Base-by-base conservation (phyloP, 2,329 filamentous ascomycete species). In the Zymoseptoria ardabiliae region DNA sequence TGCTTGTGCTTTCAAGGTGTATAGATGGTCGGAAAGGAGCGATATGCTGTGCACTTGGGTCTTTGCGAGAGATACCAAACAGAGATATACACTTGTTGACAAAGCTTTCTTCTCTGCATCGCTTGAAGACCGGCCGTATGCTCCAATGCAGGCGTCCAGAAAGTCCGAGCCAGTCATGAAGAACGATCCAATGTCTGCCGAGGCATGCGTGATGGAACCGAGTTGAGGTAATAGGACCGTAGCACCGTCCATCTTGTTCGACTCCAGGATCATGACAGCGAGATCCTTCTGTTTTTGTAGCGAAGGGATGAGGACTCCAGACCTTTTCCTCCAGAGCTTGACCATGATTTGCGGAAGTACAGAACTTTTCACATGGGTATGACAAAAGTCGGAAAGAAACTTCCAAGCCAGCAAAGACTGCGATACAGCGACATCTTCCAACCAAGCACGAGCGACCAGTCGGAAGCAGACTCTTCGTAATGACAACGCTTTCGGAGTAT, bases 131-230 rank as follows among this genome's bases (percentile, higher is more conserved):
- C 86, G 81, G 54, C 78, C 80, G 73, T 87, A 92, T 62, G 85
- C 85, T 54, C 77, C 77, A 45, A 84, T 78, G 11, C 96, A 79
- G 0, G 88, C 85, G 71, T 97, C 93, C 20, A 96, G 74, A 66
- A 94, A 93, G 74, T 97, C 93, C 55, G 89, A 91, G 0, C 93
- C 93, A 0, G 88, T 88, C 66, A 96, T 82, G 67, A 96, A 86
- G 65, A 89, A 79, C 6, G 77, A 73, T 28, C 80, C 82, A 51
- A 76, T 76, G 22, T 79, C 77, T 0, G 84, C 78, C 4, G 86
- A 90, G 6, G 77, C 78, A 65, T 84, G 80, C 4, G 91, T 75
- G 3, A 92, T 75, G 54, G 84, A 79, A 60, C 85, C 88, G n/a
- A 90, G 70, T 9, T 77, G 76, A 53, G 79, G 78, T 30, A 91